phyloP scores from a whole-genome alignment of 352 stramenopile species.

The Phytophthora palmivora region DNA sequence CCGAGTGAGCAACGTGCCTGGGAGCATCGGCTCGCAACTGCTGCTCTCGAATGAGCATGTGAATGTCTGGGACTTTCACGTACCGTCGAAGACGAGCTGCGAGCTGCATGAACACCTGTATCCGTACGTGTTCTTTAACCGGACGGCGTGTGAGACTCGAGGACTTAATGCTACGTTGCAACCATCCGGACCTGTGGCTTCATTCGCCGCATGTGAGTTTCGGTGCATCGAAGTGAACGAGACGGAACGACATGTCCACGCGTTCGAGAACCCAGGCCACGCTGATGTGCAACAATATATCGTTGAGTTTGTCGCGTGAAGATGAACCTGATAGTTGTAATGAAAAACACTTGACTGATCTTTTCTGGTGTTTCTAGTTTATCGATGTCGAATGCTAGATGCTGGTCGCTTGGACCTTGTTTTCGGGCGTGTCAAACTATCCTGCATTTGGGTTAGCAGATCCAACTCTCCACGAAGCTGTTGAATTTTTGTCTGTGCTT shows the following conservation, averaged over 20 bases:
- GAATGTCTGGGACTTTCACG: conserved; percentile 51
- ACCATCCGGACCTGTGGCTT: conserved; percentile 26
- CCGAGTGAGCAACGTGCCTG: conserved; percentile 18
- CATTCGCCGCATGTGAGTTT: conserved; percentile 38
- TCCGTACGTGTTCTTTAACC: conserved; percentile 56
- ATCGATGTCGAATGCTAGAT: conserved; percentile 8
- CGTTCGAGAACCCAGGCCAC: conserved; percentile 40
- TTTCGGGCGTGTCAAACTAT: not conserved
- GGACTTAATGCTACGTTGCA: conserved; percentile 40
- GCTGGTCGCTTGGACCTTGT: not conserved
- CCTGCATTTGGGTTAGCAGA: conserved; percentile 17
- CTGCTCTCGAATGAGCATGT: conserved; percentile 44
- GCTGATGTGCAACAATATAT: conserved; percentile 45
- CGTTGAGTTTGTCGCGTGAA: conserved; percentile 41
- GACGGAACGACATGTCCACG: conserved; percentile 34
- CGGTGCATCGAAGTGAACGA: conserved; percentile 45
- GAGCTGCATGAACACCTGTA: conserved; percentile 47
- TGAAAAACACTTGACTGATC: too few species aligned
- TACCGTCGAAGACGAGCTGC: conserved; percentile 34
- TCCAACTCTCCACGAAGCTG: conserved; percentile 26
- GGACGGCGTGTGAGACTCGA: conserved; percentile 35
- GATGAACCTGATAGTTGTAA: too few species aligned
- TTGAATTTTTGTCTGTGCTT: conserved; percentile 11
- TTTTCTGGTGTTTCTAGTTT: not conserved
- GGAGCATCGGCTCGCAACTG: conserved; percentile 35